Evolutionary conservation across 164 flowering plant genomes (phyloP), one percentile per base, ranked within the genome.

Genomic region (Platanus orientalis): DNA sequence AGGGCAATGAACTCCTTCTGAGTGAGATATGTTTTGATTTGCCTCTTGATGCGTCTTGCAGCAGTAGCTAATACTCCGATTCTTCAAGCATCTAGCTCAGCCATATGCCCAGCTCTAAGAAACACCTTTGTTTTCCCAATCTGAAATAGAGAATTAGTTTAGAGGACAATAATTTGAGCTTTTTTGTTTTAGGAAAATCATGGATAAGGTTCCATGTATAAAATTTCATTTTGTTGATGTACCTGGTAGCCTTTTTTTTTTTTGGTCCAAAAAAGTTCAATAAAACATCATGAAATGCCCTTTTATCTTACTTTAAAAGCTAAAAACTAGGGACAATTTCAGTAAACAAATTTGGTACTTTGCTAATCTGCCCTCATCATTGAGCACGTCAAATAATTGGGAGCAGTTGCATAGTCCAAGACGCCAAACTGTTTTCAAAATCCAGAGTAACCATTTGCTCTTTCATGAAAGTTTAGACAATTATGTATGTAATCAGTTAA

Each of bases 61-160:
- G 97, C 88, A 65, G 62, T 74, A 32, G 84, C 93, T 54, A 91
- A 67, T 49, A 91, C 72, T 73, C 88, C 96, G 50, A 83, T 66
- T 78, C 97, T 81, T 57, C 93, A 58, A 6, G 96, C 91, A 80
- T 91, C 97, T 53, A 91, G 69, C 69, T 87, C 93, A 47, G 97
- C 96, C 97, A 91, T 88, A 78, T 91, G 97, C 49, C 97, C 97
- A 39, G 97, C 97, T 76, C 97, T 75, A 23, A 90, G 95, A 65
- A 90, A 88, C 54, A 90, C 89, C 71, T 88, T 88, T 54, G 86
- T 78, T 63, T 88, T 88, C 49, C 97, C 97, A 28, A 88, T 87
- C 97, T 91, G 79, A 58, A 67, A 50, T 42, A 52, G 7, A 14
- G 17, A 55, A 21, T 40, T 19, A 56, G 49, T 23, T 6, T 42